phyloP scores from a whole-genome alignment of 129 eudicot genomes.

The Escallonia rubra region DNA sequence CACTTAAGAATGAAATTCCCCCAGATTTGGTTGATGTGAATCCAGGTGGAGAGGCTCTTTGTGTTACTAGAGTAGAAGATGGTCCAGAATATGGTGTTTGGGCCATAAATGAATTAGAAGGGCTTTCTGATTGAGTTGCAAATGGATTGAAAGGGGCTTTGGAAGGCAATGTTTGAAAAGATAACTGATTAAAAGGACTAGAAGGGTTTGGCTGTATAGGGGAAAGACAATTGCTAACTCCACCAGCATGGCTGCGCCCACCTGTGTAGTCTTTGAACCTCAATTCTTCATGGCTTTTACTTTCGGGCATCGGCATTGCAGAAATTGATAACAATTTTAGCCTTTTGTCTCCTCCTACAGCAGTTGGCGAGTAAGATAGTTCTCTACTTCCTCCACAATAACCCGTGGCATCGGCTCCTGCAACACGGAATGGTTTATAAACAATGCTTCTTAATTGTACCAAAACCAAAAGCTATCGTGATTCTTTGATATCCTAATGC shows the following conservation, averaged over 20 bases:
- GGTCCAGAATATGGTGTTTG: too few relatives aligned
- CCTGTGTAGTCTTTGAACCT: slow-evolving; percentile 34
- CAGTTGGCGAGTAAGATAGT: too few relatives aligned
- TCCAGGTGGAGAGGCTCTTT: too few relatives aligned
- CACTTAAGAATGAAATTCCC: too few relatives aligned
- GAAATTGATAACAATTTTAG: slow-evolving; percentile 28
- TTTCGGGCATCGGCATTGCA: slow-evolving; percentile 26
- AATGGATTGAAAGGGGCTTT: too few relatives aligned
- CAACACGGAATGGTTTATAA: neutral
- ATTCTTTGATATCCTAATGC: neutral
- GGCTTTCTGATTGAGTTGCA: too few relatives aligned
- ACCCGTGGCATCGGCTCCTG: slow-evolving; percentile 3
- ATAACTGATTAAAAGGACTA: slow-evolving; percentile 13
- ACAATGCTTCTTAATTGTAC: neutral
- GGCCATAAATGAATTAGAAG: too few relatives aligned
- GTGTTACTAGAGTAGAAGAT: too few relatives aligned
- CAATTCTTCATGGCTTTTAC: slow-evolving; percentile 49
- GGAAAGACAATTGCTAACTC: too few relatives aligned
- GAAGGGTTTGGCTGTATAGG: neutral
- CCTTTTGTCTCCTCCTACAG: neutral
- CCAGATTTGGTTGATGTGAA: too few relatives aligned
- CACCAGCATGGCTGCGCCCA: too few relatives aligned
- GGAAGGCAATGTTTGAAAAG: neutral
- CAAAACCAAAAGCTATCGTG: neutral
- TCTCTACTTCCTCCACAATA: neutral